Evolutionary conservation across 2,329 filamentous ascomycete species (phyloP).

Genomic region (Botrytis medusae): DNA sequence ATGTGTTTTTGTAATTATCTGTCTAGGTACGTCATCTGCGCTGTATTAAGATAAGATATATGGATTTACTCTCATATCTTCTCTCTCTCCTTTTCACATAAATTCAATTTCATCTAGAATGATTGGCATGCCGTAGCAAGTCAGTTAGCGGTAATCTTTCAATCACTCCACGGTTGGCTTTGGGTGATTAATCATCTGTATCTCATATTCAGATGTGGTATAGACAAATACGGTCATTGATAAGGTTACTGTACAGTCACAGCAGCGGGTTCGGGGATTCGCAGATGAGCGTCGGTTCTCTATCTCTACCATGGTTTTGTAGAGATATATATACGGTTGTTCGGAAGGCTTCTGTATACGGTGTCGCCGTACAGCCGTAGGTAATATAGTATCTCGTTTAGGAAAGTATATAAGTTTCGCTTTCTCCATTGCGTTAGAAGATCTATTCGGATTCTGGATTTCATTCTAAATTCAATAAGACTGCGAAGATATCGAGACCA

Average conservation of each 20-base stretch:
- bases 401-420: not conserved
- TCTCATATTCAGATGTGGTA: not conserved
- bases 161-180: not conserved
- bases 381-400: not conserved
- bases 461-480: not conserved
- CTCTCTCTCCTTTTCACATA: not conserved
- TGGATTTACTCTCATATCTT: not conserved
- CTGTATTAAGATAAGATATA: not conserved
- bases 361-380: not conserved
- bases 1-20: not conserved
- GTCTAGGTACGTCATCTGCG: not conserved
- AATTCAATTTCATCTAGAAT: not conserved
- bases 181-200: not conserved
- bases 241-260: not conserved
- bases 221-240: not conserved
- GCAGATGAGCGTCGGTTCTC: not conserved
- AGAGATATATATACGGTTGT: not conserved
- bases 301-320: not conserved
- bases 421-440: not conserved
- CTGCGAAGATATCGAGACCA: not conserved
- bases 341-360: not conserved
- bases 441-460: not conserved
- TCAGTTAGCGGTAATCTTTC: not conserved
- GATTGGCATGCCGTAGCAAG: not conserved
- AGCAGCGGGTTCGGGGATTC: not conserved